Conservation (phyloP, 495 filamentous ascomycete species). For the Glarea lozoyensis region DNA sequence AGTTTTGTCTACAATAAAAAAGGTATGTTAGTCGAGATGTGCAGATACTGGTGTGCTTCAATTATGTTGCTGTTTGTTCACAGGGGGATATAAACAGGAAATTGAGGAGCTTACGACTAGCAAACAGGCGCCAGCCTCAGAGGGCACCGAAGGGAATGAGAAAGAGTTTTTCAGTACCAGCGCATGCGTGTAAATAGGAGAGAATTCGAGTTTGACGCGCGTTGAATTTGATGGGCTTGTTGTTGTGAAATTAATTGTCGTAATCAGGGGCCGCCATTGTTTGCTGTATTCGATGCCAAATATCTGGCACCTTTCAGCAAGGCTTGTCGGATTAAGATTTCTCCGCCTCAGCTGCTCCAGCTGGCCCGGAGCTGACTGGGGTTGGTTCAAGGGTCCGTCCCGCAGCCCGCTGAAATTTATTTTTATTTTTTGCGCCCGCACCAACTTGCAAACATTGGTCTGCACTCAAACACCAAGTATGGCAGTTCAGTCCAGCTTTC, state of each 20-base stretch:
- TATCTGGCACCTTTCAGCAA: not conserved
- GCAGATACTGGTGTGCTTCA: not conserved
- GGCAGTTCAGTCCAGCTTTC: conserved; percentile 40
- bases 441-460: too few relatives aligned
- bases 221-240: not conserved
- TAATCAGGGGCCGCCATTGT: too few relatives aligned
- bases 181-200: not conserved
- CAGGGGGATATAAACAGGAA: not conserved
- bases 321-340: not conserved
- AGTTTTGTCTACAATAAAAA: conserved; percentile 6
- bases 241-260: not conserved
- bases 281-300: not conserved
- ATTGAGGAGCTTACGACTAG: not conserved
- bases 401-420: too few relatives aligned
- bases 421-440: too few relatives aligned
- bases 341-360: too few relatives aligned
- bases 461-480: too few relatives aligned
- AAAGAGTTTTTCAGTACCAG: too few relatives aligned
- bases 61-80: not conserved
- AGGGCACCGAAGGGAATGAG: too few relatives aligned
- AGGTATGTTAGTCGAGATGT: not conserved
- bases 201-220: not conserved
- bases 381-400: too few relatives aligned
- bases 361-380: too few relatives aligned
- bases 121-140: too few relatives aligned